phyloP scores from a whole-genome alignment of 805 yeast species.

The Cyberlindnera amylophila region DNA sequence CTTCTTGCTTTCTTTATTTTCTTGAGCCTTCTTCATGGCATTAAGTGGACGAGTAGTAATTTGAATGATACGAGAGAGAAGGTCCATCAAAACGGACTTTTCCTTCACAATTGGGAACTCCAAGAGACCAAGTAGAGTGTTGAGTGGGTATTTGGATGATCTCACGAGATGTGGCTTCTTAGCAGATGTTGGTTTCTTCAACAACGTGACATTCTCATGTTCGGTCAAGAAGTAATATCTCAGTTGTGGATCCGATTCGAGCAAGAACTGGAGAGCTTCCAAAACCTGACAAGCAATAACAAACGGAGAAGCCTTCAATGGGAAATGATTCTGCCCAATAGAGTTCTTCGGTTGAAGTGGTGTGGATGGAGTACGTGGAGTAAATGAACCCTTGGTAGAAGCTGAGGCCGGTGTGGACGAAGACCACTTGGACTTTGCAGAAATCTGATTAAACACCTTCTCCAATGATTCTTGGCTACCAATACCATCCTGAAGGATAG shows the following conservation, averaged over 20 bases:
- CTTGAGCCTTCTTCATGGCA: slow-evolving; percentile 44
- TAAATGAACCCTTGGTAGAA: slow-evolving; percentile 7
- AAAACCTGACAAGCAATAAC: slow-evolving; percentile 73
- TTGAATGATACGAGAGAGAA: slow-evolving; percentile 69
- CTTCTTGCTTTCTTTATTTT: slow-evolving; percentile 20
- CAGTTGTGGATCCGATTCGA: slow-evolving; percentile 63
- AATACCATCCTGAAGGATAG: slow-evolving; percentile 75
- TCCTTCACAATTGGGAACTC: slow-evolving; percentile 62
- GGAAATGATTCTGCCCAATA: slow-evolving; percentile 42
- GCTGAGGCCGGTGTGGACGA: neutral
- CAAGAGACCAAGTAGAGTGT: slow-evolving; percentile 57
- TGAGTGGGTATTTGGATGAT: slow-evolving; percentile 65
- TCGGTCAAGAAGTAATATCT: slow-evolving; percentile 76
- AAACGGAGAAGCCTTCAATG: slow-evolving; percentile 62
- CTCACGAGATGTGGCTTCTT: slow-evolving; percentile 35
- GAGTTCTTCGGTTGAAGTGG: slow-evolving; percentile 43
- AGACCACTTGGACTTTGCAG: slow-evolving; percentile 28
- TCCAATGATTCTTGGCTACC: slow-evolving; percentile 57
- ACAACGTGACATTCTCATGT: slow-evolving; percentile 49
- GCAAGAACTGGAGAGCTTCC: slow-evolving; percentile 66
- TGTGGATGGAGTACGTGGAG: slow-evolving; percentile 23
- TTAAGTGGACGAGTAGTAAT: slow-evolving; percentile 71
- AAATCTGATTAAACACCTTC: slow-evolving; percentile 53
- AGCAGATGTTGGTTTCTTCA: slow-evolving; percentile 31
- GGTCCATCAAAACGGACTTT: slow-evolving; percentile 73